Evolutionary conservation across 73 alveolate species (phyloP), one percentile per base, ranked within the genome.

Genomic region (Stentor coeruleus): DNA sequence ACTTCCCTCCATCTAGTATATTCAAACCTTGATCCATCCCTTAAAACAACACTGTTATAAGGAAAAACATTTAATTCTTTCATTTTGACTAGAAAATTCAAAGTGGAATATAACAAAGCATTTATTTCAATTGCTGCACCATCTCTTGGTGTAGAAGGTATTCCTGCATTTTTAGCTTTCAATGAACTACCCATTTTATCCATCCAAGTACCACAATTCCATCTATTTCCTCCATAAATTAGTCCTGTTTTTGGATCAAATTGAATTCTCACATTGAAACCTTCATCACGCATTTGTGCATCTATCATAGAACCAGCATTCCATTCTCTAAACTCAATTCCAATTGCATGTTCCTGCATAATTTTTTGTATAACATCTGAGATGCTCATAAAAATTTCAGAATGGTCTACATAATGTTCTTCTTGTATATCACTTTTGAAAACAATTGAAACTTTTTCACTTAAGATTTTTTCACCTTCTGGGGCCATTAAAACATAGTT

Each of bases 161-260:
- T 86, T 4, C 99, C 99, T 85, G 89, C 89, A 85, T 97, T 97
- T 59, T 93, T 93, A 6, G 96, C 92, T 38, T 88, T 94, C n/a
- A 85, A 94, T 26, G 96, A 88, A 20, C 98, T 91, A 36, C 99
- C 99, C 99, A 97, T 97, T 84, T 97, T 97, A 85, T 97, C 99
- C 99, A 97, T 97, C 99, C 99, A 95, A 2, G 99, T 97, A 28
- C 98, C 97, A 77, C 99, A 97, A 87, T 97, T 97, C 82, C 85
- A 74, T 89, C 90, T 82, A 86, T 97, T 97, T 74, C 99, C 99
- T 77, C 99, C 99, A 3, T 84, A 86, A 40, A 94, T 82, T 81
- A 97, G 93, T 38, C 99, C 99, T 49, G 98, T 97, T 14, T 86
- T 93, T 81, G 86, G 86, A 81, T 94, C 98, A 3, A 93, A 89